These are phyloP conservation scores for Hypholoma fasciculare DNA, from an alignment of 768 basidiomycete species.

Conservation along the genomic window DNA sequence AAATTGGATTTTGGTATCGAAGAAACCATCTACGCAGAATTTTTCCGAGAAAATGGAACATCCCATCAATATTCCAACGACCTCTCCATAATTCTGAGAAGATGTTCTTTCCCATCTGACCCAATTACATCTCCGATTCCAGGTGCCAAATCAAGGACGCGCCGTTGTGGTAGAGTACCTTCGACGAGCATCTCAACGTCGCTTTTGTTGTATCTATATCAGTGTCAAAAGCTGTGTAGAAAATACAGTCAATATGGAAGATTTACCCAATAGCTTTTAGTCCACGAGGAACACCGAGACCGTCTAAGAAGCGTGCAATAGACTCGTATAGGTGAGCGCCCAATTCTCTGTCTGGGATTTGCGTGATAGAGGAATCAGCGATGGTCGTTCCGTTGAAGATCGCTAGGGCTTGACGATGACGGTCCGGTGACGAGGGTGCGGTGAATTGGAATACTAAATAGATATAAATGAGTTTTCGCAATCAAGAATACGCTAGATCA, in stretches of 20 bases:
- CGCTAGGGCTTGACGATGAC: slow-evolving; percentile 86
- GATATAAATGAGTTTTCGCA: not conserved
- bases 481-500: not conserved
- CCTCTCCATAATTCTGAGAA: slow-evolving; percentile 77
- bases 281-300: slow-evolving; percentile 83
- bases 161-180: slow-evolving; percentile 88
- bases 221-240: not conserved
- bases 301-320: slow-evolving; percentile 86
- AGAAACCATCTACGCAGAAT: no score
- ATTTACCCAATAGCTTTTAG: slow-evolving; percentile 73
- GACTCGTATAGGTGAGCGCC: slow-evolving; percentile 81
- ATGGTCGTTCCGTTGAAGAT: slow-evolving; percentile 72
- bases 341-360: slow-evolving; percentile 77
- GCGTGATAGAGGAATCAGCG: slow-evolving; percentile 69
- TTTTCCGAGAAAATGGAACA: no score
- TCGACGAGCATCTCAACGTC: slow-evolving; percentile 81
- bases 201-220: slow-evolving; percentile 53
- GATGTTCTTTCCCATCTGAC: slow-evolving; percentile 80
- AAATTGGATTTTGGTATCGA: no score
- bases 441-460: slow-evolving; percentile 88
- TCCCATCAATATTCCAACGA: slow-evolving; percentile 67
- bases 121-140: slow-evolving; percentile 82
- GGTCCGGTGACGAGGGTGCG: slow-evolving; percentile 87
- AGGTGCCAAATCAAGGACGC: slow-evolving; percentile 92
- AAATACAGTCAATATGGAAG: not conserved